Evolutionary conservation across 805 yeast species (phyloP).

Genomic region (Wickerhamomyces kurtzmanii): DNA sequence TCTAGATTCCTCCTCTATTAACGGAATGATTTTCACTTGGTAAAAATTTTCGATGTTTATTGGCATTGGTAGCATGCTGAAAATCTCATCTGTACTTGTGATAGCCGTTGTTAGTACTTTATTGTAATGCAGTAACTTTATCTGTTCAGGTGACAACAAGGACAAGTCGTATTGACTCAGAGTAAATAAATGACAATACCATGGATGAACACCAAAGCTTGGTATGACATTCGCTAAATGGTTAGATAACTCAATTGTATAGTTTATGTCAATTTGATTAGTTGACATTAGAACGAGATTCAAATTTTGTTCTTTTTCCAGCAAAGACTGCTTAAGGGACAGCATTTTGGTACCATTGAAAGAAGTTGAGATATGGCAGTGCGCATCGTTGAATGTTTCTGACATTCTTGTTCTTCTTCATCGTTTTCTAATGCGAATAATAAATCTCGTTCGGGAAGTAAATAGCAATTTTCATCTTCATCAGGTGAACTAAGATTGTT

Average conservation of each 20-base stretch:
- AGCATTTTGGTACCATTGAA: constrained; percentile 1
- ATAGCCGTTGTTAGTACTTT: constrained; percentile 32
- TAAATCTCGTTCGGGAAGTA: too few relatives aligned
- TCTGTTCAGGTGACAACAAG: constrained; percentile 6
- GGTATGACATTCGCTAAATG: constrained; percentile 21
- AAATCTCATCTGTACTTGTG: constrained; percentile 21
- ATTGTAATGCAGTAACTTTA: constrained; percentile 47
- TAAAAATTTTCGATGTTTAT: constrained; percentile 24
- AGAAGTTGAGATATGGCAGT: constrained; percentile 21
- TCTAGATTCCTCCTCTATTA: constrained; percentile 2
- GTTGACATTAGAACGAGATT: constrained; percentile 36
- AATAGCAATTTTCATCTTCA: too few relatives aligned
- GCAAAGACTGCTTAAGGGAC: constrained; percentile 1
- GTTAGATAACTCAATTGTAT: constrained; percentile 13
- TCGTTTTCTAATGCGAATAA: too few relatives aligned
- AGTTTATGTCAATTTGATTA: constrained; percentile 25
- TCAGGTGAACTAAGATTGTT: too few relatives aligned
- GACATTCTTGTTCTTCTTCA: constrained; percentile 2
- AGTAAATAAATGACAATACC: constrained; percentile 69
- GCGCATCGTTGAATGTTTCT: constrained; percentile 20
- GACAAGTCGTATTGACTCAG: constrained; percentile 12
- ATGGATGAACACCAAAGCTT: constrained; percentile 80
- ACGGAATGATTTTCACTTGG: constrained; percentile 7
- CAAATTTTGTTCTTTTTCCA: constrained; percentile 2
- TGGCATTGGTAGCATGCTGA: constrained; percentile 55